A percentile compares a stretch with the other conserved stretches of the same genome.
These are phyloP conservation scores for Thielaviopsis euricoi DNA, from an alignment of 2,329 filamentous ascomycete genomes.

Conservation along the genomic window DNA sequence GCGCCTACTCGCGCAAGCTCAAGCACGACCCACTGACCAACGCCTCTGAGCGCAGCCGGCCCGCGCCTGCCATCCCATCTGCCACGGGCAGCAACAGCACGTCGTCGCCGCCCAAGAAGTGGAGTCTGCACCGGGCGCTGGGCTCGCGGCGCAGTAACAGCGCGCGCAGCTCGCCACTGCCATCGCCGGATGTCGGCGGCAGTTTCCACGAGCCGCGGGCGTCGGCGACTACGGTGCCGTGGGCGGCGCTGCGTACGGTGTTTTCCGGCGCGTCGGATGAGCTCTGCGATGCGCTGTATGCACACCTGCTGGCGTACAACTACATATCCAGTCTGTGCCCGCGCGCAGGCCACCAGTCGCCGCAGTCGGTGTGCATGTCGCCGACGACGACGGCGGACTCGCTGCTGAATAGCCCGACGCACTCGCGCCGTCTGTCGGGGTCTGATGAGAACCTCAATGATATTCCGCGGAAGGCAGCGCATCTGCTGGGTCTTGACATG, in stretches of 20 bases:
- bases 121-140: slow-evolving; percentile 8
- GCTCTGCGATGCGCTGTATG: slow-evolving; percentile 42
- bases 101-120: slow-evolving; percentile 4
- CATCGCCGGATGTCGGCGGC: background rate
- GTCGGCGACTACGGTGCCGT: slow-evolving; percentile 17
- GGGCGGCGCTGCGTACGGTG: slow-evolving; percentile 31
- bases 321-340: slow-evolving; percentile 28
- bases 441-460: slow-evolving; percentile 15
- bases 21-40: slow-evolving; percentile 19
- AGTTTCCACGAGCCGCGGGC: background rate
- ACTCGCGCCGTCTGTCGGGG: slow-evolving; percentile 13
- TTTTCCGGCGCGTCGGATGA: slow-evolving; percentile 36
- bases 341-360: slow-evolving; percentile 5
- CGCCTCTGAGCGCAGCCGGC: background rate
- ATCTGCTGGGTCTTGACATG: slow-evolving; percentile 29
- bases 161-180: background rate
- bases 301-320: slow-evolving; percentile 42
- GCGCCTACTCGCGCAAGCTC: slow-evolving; percentile 36
- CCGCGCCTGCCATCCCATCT: no score
- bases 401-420: background rate
- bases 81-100: background rate
- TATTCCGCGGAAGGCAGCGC: slow-evolving; percentile 36
- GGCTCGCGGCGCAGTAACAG: background rate
- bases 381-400: no score
- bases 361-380: no score